Base-by-base conservation (phyloP, 2,329 filamentous ascomycete species). In the Sporothrix luriei region DNA sequence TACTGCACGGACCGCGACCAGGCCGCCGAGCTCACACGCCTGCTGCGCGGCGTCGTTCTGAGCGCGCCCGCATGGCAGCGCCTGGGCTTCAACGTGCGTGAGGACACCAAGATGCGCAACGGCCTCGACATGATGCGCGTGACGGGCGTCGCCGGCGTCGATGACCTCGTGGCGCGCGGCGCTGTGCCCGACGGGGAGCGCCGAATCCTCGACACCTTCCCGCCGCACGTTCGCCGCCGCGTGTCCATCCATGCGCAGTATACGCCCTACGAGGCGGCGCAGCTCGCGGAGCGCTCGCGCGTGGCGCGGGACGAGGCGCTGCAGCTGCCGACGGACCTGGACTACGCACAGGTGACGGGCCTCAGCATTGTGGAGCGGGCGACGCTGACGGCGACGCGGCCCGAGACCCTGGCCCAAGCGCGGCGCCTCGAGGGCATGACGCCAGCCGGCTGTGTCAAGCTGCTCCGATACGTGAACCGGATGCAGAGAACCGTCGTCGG, bases 351-450 rank as follows among this genome's bases (percentile, higher is more conserved):
- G 14, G 84, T 99, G 0, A 82, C 85, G 46, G 93, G 93, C 0
- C 82, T 99, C 67, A 93, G 91, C 69, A 85, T 88, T 49, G 93
- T 92, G 70, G 95, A 98, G 82, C 90, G 87, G 78, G 84, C 87
- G 38, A 85, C 90, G 4, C 82, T 99, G 48, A 85, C 86, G 70
- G 81, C 83, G 2, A 91, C 92, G 1, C 83, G 87, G 66, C 95
- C 95, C 0, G 92, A 96, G 79, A 96, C 88, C 71, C 83, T 99
- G 26, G 94, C 92, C 0, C 95, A 97, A 84, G 94, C 94, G 43
- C 85, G 93, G 64, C 83, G 95, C 16, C 87, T 97, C 13, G 95
- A 99, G 79, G 94, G 94, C 4, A 82, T 90, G 72, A 90, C 88
- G 24, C 87, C 88, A 0, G 82, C 85, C 0, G 88, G 86, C 0